A percentile compares a stretch with the other conserved stretches of the same genome.
Conservation (phyloP, 352 stramenopile genomes). For the Globisporangium apiculatum region DNA sequence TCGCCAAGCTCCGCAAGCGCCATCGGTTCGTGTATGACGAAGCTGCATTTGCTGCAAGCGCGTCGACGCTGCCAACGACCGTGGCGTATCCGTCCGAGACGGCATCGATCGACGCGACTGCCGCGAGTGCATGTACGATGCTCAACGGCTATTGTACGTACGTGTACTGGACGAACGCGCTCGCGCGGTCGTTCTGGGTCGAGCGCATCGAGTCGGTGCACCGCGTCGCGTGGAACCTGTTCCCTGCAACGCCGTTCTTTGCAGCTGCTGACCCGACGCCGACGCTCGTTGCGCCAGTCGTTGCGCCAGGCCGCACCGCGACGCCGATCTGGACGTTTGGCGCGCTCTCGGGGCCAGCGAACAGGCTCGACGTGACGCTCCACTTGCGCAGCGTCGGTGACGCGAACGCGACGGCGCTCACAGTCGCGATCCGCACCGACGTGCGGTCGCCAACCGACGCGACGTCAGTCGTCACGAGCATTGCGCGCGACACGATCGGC, state of each 20-base stretch:
- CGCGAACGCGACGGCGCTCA: conserved; percentile 34
- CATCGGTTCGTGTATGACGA: conserved; percentile 36
- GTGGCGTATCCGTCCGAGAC: conserved; percentile 19
- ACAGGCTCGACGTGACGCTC: conserved; percentile 35
- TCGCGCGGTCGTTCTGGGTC: conserved; percentile 38
- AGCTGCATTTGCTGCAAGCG: conserved; percentile 13
- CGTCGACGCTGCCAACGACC: conserved; percentile 13
- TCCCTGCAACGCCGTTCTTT: conserved; percentile 27
- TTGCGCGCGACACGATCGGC: conserved; percentile 17
- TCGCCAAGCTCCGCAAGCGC: conserved; percentile 27
- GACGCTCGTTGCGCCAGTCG: conserved; percentile 16
- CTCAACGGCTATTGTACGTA: conserved; percentile 27
- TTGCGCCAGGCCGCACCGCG: conserved; percentile 18
- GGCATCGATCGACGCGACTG: conserved; percentile 5
- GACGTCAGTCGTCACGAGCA: conserved; percentile 48
- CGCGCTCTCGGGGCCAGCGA: conserved; percentile 12
- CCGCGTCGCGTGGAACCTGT: conserved; percentile 34
- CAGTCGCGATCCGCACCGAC: conserved; percentile 38
- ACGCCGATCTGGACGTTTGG: conserved; percentile 37
- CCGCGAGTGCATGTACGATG: conserved; percentile 9
- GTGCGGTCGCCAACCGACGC: conserved; percentile 31
- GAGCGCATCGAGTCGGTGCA: conserved; percentile 42
- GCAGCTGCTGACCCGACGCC: conserved; percentile 12
- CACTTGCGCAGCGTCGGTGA: conserved; percentile 33
- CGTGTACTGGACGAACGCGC: conserved; percentile 37